phyloP scores from a whole-genome alignment of 495 filamentous ascomycete species.

The Aspergillus avenaceus region DNA sequence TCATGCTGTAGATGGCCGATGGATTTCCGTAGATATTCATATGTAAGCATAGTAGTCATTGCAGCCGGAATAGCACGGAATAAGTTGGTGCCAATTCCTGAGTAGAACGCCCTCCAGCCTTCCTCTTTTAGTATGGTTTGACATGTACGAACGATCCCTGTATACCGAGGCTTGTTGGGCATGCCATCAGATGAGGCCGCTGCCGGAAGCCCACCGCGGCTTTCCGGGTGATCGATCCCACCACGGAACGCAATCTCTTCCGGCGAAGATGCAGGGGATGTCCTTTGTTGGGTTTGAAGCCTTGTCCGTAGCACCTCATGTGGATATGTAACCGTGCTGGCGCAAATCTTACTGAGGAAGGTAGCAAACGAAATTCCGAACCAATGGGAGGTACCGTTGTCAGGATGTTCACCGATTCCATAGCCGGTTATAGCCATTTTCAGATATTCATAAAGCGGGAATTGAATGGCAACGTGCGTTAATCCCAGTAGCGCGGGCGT shows the following conservation, averaged over 20 bases:
- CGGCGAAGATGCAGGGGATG: constrained; percentile 33
- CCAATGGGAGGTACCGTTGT: constrained; percentile 60
- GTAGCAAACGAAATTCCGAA: constrained; percentile 78
- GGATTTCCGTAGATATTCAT: constrained; percentile 74
- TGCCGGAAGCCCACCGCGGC: constrained; percentile 41
- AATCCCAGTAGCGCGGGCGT: constrained; percentile 88
- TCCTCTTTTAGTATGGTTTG: constrained; percentile 84
- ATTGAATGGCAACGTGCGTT: constrained; percentile 95
- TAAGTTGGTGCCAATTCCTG: constrained; percentile 96
- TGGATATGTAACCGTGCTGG: constrained; percentile 92
- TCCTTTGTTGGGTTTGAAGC: constrained; percentile 79
- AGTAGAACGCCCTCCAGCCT: constrained; percentile 95
- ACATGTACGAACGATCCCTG: constrained; percentile 76
- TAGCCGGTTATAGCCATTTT: constrained; percentile 87
- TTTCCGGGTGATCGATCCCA: constrained; percentile 45
- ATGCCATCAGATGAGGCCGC: constrained; percentile 53
- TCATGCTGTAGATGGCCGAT: constrained; percentile 48
- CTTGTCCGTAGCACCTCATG: constrained; percentile 93
- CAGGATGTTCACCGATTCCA: constrained; percentile 66
- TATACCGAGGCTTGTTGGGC: constrained; percentile 65
- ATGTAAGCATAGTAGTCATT: constrained; percentile 96
- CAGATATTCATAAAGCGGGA: constrained; percentile 91
- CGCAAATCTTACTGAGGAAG: constrained; percentile 91
- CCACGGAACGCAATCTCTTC: constrained; percentile 64
- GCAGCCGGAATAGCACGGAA: constrained; percentile 92